phyloP scores from a whole-genome alignment of 2,329 filamentous ascomycete species.

The Ceratocystis lukuohia region DNA sequence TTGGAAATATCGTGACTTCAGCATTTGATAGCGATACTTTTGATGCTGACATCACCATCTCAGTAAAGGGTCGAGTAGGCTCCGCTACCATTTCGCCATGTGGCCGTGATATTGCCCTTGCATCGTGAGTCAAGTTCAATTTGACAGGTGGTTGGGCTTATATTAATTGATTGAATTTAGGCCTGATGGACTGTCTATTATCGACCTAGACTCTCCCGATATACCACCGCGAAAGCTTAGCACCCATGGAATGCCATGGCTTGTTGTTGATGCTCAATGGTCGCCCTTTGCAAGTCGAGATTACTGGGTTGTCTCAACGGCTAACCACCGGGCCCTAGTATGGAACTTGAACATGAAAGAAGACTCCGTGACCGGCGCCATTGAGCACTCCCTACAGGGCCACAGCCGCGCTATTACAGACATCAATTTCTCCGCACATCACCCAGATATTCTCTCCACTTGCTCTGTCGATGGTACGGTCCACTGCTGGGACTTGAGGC shows the following conservation, averaged over 20 bases:
- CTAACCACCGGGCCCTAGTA: slow-evolving; percentile 84
- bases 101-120: slow-evolving; percentile 78
- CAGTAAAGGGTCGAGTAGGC: slow-evolving; percentile 67
- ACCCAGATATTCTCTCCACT: slow-evolving; percentile 77
- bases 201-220: slow-evolving; percentile 81
- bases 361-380: slow-evolving; percentile 54
- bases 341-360: slow-evolving; percentile 79
- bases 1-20: slow-evolving; percentile 43
- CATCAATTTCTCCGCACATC: slow-evolving; percentile 89
- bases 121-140: slow-evolving; percentile 45
- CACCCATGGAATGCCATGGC: slow-evolving; percentile 79
- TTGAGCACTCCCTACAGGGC: slow-evolving; percentile 77
- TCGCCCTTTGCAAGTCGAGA: slow-evolving; percentile 80
- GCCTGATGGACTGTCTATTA: slow-evolving; percentile 76
- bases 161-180: slow-evolving; percentile 27
- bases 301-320: slow-evolving; percentile 88
- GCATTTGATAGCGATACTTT: slow-evolving; percentile 81
- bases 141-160: slow-evolving; percentile 27
- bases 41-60: slow-evolving; percentile 69
- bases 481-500: slow-evolving; percentile 79
- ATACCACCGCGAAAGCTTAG: slow-evolving; percentile 70
- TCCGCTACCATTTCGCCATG: slow-evolving; percentile 89
- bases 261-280: slow-evolving; percentile 94
- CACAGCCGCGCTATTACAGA: slow-evolving; percentile 82
- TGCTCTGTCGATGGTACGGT: slow-evolving; percentile 90